Evolutionary conservation across 2,329 filamentous ascomycete genomes (phyloP).

Genomic region (Thermoascus crustaceus): DNA sequence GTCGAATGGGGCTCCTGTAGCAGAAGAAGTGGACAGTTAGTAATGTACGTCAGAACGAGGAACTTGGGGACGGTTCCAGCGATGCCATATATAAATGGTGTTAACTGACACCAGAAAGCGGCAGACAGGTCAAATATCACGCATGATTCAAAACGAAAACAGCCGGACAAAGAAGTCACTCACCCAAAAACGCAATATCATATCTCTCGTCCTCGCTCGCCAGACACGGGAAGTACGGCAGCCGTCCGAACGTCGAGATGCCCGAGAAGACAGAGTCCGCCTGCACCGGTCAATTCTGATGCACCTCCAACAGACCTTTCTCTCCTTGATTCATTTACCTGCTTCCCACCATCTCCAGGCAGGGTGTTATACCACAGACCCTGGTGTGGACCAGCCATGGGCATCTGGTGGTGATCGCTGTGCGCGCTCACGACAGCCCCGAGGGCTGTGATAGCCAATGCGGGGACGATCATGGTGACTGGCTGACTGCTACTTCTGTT

Average conservation of each 20-base stretch:
- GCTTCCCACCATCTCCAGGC: slow-evolving; percentile 75
- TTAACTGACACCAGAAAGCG: not conserved
- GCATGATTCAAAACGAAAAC: not conserved
- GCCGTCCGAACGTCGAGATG: slow-evolving; percentile 74
- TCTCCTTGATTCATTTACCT: slow-evolving; percentile 44
- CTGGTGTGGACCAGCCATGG: slow-evolving; percentile 61
- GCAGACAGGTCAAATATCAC: too few species aligned
- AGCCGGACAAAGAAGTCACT: too few species aligned
- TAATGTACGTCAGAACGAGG: too few species aligned
- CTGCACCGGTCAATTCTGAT: slow-evolving; percentile 32
- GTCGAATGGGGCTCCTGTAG: slow-evolving; percentile 69
- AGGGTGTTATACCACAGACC: slow-evolving; percentile 75
- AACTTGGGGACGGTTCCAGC: not conserved
- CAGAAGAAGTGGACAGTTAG: not conserved
- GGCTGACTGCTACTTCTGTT: not conserved
- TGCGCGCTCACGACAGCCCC: slow-evolving; percentile 52
- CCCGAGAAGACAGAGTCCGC: slow-evolving; percentile 84
- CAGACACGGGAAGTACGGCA: slow-evolving; percentile 71
- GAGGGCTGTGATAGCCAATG: slow-evolving; percentile 24
- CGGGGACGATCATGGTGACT: slow-evolving; percentile 17
- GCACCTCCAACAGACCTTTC: not conserved
- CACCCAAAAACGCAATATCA: slow-evolving; percentile 79
- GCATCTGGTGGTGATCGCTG: slow-evolving; percentile 49
- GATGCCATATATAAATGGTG: not conserved
- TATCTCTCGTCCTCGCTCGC: slow-evolving; percentile 62